Conservation (phyloP, 805 yeast genomes). For the Nakazawaea ernobii region DNA sequence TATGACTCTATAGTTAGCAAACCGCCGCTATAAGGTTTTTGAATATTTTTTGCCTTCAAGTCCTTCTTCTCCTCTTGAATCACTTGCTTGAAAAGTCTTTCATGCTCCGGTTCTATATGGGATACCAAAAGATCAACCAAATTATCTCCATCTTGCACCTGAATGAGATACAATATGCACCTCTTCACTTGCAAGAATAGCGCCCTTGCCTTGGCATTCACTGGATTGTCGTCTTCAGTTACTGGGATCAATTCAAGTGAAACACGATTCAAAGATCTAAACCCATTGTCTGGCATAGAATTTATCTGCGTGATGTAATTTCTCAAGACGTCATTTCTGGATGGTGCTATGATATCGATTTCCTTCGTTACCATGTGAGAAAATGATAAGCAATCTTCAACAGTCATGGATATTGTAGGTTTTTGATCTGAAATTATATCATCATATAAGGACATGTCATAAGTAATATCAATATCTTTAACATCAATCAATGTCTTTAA, state of each 20-base stretch:
- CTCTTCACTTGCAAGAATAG: slow-evolving; percentile 75
- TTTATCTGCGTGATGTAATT: slow-evolving; percentile 12
- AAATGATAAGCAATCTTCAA: slow-evolving; percentile 38
- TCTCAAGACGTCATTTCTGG: slow-evolving; percentile 39
- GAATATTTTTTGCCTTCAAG: slow-evolving; percentile 25
- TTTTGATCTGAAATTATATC: slow-evolving; percentile 50
- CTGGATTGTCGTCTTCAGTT: slow-evolving; percentile 37
- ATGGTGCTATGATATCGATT: slow-evolving; percentile 37
- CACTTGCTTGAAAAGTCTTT: slow-evolving; percentile 52
- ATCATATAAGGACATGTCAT: slow-evolving; percentile 58
- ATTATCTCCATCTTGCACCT: slow-evolving; percentile 69
- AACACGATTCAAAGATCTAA: slow-evolving; percentile 1
- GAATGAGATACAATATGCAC: slow-evolving; percentile 72
- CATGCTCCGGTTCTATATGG: slow-evolving; percentile 66
- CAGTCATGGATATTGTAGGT: slow-evolving; percentile 39
- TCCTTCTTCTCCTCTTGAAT: slow-evolving; percentile 40
- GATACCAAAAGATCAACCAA: slow-evolving; percentile 64
- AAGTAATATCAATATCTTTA: slow-evolving; percentile 52
- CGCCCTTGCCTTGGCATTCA: slow-evolving; percentile 53
- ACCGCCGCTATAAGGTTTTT: slow-evolving; percentile 11
- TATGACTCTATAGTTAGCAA: background rate
- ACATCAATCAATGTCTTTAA: slow-evolving; percentile 46
- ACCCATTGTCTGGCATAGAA: slow-evolving; percentile 1
- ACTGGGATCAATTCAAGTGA: slow-evolving; percentile 23
- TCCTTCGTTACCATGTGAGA: slow-evolving; percentile 36